These are phyloP conservation scores for Rauvolfia tetraphylla DNA, from an alignment of 257 asterid genomes.

Conservation along the genomic window DNA sequence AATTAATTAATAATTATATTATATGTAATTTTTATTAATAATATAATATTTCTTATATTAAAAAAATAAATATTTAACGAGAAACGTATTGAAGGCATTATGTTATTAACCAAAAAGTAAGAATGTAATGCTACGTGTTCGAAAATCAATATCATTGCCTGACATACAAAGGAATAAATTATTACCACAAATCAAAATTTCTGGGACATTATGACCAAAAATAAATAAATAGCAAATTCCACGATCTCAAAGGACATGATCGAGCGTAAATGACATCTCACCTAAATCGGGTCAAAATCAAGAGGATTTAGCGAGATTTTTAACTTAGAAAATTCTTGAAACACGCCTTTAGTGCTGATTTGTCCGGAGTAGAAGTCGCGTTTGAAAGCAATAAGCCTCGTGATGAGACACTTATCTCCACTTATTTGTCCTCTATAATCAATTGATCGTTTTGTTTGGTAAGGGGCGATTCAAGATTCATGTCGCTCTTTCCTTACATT, in stretches of 20 bases:
- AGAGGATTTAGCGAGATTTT: neutral
- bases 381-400: neutral
- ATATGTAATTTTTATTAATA: too few relatives aligned
- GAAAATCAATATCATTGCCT: neutral
- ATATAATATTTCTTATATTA: too few relatives aligned
- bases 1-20: too few relatives aligned
- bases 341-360: neutral
- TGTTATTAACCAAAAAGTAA: too few relatives aligned
- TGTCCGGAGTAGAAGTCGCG: neutral
- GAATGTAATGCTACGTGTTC: neutral
- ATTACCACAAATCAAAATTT: neutral
- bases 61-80: too few relatives aligned
- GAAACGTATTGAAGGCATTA: too few relatives aligned
- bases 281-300: slow-evolving; percentile 1
- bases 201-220: neutral
- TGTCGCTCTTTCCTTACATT: too few relatives aligned
- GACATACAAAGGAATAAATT: neutral
- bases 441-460: neutral
- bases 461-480: too few relatives aligned
- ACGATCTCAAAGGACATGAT: neutral
- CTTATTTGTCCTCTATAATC: neutral
- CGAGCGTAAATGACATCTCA: neutral
- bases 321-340: neutral
- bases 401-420: neutral
- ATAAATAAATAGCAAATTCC: neutral